A percentile compares a stretch with the other conserved stretches of the same genome.
phyloP scores from a whole-genome alignment of 768 basidiomycete genomes.

The Pisolithus marmoratus region DNA sequence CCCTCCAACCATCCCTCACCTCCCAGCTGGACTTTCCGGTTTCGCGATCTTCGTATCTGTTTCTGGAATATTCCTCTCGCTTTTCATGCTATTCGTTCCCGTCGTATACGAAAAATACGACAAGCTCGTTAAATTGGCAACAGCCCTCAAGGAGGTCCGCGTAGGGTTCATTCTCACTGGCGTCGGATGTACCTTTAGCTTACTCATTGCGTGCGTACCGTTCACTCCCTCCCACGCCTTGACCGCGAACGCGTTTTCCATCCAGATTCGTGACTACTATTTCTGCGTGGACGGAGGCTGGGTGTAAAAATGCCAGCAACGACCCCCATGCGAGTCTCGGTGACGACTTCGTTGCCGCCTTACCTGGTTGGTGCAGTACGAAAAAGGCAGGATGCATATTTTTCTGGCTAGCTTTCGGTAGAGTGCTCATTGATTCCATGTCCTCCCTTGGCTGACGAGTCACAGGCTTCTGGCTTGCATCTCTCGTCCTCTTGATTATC shows the following conservation, averaged over 20 bases:
- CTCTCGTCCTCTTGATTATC: constrained; percentile 57
- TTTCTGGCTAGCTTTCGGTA: constrained; percentile 81
- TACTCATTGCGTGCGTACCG: constrained; percentile 70
- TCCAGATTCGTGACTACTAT: constrained; percentile 69
- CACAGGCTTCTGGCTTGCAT: constrained; percentile 70
- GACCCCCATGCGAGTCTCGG: constrained; percentile 76
- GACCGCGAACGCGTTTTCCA: constrained; percentile 11
- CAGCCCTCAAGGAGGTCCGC: constrained; percentile 77
- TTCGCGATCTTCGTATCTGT: constrained; percentile 82
- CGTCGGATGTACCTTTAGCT: constrained; percentile 54
- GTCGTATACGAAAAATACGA: constrained; percentile 84
- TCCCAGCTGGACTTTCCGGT: constrained; percentile 75
- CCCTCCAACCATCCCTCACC: constrained; percentile 10
- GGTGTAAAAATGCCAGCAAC: constrained; percentile 78
- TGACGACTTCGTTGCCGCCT: constrained; percentile 56
- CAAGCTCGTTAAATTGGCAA: constrained; percentile 68
- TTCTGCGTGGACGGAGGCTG: constrained; percentile 82
- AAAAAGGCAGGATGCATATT: constrained; percentile 90
- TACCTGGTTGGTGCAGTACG: constrained; percentile 83
- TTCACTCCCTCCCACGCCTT: constrained; percentile 1
- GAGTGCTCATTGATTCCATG: constrained; percentile 19
- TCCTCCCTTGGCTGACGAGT: constrained; percentile 4
- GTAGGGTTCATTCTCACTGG: constrained; percentile 80
- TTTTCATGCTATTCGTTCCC: constrained; percentile 72
- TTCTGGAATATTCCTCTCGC: constrained; percentile 62